Conservation (phyloP, 2,329 filamentous ascomycete genomes). For the Ceratocystis colombiana region DNA sequence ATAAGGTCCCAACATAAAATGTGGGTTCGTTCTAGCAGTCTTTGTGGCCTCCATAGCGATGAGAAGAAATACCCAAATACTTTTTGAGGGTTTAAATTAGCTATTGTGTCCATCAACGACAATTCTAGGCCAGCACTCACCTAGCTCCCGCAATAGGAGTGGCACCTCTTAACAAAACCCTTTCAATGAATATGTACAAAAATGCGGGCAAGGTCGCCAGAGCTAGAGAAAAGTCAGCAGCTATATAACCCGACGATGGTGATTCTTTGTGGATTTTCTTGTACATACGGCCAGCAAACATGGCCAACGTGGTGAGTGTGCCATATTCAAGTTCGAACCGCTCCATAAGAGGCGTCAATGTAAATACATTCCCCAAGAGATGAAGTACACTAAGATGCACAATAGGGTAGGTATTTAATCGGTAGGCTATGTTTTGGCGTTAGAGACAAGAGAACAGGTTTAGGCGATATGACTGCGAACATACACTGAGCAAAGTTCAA, state of each 20-base stretch:
- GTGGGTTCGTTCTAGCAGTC: slow-evolving; percentile 70
- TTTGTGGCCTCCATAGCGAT: slow-evolving; percentile 77
- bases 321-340: slow-evolving; percentile 89
- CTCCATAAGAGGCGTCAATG: slow-evolving; percentile 78
- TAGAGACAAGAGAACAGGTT: not conserved
- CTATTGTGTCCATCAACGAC: not conserved
- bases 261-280: not conserved
- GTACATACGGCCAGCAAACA: slow-evolving; percentile 79
- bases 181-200: slow-evolving; percentile 71
- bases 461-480: not conserved
- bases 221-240: slow-evolving; percentile 38
- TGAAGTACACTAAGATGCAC: slow-evolving; percentile 77
- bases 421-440: slow-evolving; percentile 55
- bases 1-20: slow-evolving; percentile 52
- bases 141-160: slow-evolving; percentile 71
- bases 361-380: slow-evolving; percentile 65
- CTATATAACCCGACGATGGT: not conserved
- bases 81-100: slow-evolving; percentile 33
- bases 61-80: slow-evolving; percentile 86
- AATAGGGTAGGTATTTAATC: slow-evolving; percentile 83
- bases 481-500: slow-evolving; percentile 25
- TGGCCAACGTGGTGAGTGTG: slow-evolving; percentile 71
- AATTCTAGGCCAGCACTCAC: slow-evolving; percentile 38
- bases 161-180: slow-evolving; percentile 58
- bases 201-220: slow-evolving; percentile 72